Conservation (phyloP, 495 filamentous ascomycete species). For the Aspergillus baeticus region DNA sequence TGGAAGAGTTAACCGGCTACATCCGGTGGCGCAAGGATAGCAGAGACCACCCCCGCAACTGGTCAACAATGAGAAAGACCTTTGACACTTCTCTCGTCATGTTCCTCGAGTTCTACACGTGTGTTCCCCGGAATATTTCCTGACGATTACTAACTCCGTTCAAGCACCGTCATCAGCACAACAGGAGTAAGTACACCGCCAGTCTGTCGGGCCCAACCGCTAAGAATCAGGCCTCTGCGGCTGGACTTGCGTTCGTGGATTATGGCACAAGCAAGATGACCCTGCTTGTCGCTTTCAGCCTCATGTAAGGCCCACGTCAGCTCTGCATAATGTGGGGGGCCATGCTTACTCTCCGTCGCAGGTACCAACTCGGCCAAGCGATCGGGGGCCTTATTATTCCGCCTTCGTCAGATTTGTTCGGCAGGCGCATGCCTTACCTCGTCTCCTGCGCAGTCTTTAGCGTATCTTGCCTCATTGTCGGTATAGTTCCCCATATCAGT, state of each 20-base stretch:
- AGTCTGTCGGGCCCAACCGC: not conserved
- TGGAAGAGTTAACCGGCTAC: slow-evolving; percentile 28
- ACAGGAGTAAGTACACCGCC: slow-evolving; percentile 27
- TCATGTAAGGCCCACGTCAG: slow-evolving; percentile 21
- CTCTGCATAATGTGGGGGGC: not conserved
- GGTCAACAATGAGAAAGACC: slow-evolving; percentile 27
- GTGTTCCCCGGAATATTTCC: not conserved
- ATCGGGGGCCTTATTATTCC: slow-evolving; percentile 48
- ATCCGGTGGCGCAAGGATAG: slow-evolving; percentile 33
- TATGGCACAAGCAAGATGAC: slow-evolving; percentile 21
- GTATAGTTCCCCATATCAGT: slow-evolving; percentile 26
- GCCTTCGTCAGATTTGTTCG: slow-evolving; percentile 50
- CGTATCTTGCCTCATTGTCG: slow-evolving; percentile 41
- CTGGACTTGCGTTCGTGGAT: slow-evolving; percentile 28
- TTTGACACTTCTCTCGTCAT: slow-evolving; percentile 33
- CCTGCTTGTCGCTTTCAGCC: slow-evolving; percentile 31
- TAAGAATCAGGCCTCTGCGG: slow-evolving; percentile 23
- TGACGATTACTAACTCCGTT: slow-evolving; percentile 7
- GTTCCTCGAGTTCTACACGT: slow-evolving; percentile 39
- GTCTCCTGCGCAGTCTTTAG: slow-evolving; percentile 36
- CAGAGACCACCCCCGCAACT: slow-evolving; percentile 38
- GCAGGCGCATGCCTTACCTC: slow-evolving; percentile 46
- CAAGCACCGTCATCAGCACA: slow-evolving; percentile 36
- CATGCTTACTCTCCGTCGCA: slow-evolving; percentile 9
- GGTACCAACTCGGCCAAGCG: slow-evolving; percentile 46